Evolutionary conservation across 768 basidiomycete genomes (phyloP), one percentile per base, ranked within the genome.

Genomic region (Rhizopogon roseolus): DNA sequence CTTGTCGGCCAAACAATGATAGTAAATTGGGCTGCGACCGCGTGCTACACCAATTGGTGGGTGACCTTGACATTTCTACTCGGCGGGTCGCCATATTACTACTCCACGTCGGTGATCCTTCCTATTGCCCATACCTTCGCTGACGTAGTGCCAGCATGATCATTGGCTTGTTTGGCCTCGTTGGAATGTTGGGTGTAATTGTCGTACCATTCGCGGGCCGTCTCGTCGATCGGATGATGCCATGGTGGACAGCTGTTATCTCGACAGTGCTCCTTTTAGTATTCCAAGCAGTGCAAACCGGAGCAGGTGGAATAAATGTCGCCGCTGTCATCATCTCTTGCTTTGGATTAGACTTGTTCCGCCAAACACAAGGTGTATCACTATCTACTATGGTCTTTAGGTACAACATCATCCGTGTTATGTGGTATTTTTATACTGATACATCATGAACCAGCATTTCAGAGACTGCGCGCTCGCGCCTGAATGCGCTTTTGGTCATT

Each of bases 151-250:
- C 62, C 50, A 67, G 72, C 4, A 52, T 72, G 34, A 54, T 68
- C 28, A 78, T 78, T 40, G 79, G 79, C 43, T 60, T 81, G 4
- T 76, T 81, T 50, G 79, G 77, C 13, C 67, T 81, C 6, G 63
- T 80, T 17, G 79, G 79, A 11, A 63, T 79, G 25, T 57, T 66
- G 53, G 78, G 73, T 28, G 66, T 76, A 45, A 54, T 62, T 57
- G 54, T 38, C 52, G 54, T 34, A 1, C 68, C 67, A 9, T 41
- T 63, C 40, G 62, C 60, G 0, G 66, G 66, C 9, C 60, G 53
- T 41, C 41, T 67, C 19, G 61, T 66, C 1, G 66, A 70, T 50
- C 56, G 54, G 13, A 50, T 78, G 2, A 71, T 73, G 3, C 66
- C 76, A 3, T 80, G 79, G 78, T 59, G 66, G 8, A 73, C 74